Conservation (phyloP, 129 eudicot species). For the Chrysanthemum makinoi region DNA sequence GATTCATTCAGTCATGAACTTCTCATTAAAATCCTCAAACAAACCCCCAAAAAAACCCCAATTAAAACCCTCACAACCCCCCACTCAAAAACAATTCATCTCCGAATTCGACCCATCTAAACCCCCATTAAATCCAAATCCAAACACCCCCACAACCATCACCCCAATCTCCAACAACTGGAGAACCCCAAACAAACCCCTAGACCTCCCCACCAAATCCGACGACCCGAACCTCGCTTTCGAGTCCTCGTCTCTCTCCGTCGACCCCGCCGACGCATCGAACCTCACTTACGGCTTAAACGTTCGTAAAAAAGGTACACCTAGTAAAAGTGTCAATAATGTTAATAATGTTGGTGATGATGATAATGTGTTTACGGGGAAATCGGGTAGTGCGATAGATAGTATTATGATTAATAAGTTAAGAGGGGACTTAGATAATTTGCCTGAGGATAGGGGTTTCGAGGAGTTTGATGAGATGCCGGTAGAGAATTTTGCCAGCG, state of each 20-base stretch:
- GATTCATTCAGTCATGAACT: no score
- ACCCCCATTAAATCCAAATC: constrained; percentile 29
- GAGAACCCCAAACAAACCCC: constrained; percentile 49
- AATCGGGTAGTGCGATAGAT: constrained; percentile 31
- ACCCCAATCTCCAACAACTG: constrained; percentile 68
- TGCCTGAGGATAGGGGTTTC: constrained; percentile 60
- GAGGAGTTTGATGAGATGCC: constrained; percentile 61
- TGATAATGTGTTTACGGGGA: not conserved
- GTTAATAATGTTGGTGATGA: no score
- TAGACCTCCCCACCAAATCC: constrained; percentile 48
- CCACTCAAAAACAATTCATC: constrained; percentile 37
- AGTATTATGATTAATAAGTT: constrained; percentile 45
- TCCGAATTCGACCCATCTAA: constrained; percentile 64
- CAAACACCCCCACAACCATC: constrained; percentile 35
- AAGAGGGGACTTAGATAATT: constrained; percentile 51
- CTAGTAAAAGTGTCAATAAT: no score
- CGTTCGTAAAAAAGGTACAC: constrained; percentile 38
- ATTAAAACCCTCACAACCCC: not conserved
- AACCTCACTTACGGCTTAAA: constrained; percentile 64
- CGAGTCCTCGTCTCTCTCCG: constrained; percentile 31
- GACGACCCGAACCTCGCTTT: constrained; percentile 51
- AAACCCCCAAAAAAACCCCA: no score
- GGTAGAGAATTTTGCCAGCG: constrained; percentile 71
- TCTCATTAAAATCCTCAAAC: no score
- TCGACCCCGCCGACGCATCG: constrained; percentile 28